Conservation (phyloP, 371 early-diverging fungal genomes). For the Rhizopus stolonifer region DNA sequence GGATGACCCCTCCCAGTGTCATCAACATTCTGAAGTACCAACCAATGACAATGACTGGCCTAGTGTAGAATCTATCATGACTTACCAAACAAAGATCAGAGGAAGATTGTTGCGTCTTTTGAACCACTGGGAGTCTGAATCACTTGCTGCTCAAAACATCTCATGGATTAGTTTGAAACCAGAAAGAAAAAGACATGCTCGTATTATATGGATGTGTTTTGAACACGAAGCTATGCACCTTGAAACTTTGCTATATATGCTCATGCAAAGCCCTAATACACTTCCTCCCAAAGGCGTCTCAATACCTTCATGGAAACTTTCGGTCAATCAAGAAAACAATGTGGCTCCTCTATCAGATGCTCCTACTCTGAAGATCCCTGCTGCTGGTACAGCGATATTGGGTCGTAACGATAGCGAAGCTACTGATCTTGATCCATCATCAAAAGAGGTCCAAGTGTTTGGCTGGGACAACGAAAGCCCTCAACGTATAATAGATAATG, state of each 20-base stretch:
- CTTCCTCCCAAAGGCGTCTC: conserved; percentile 38
- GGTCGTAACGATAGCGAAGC: conserved; percentile 66
- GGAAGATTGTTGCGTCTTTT: conserved; percentile 54
- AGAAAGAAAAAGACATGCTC: conserved; percentile 48
- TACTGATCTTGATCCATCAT: conserved; percentile 21
- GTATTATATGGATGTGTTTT: conserved; percentile 81
- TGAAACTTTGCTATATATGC: conserved; percentile 87
- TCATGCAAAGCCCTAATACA: conserved; percentile 62
- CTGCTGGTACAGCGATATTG: conserved; percentile 35
- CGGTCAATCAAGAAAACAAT: not conserved
- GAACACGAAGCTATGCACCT: conserved; percentile 94
- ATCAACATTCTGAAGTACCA: conserved; percentile 82
- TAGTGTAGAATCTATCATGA: conserved; percentile 53
- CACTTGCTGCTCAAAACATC: conserved; percentile 14
- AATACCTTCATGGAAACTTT: conserved; percentile 26
- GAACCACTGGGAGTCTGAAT: conserved; percentile 34
- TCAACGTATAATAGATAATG: conserved; percentile 12
- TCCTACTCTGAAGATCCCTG: conserved; percentile 13
- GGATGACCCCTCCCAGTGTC: conserved; percentile 75
- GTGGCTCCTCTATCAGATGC: conserved; percentile 17
- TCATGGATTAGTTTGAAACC: conserved; percentile 17
- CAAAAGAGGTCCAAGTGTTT: conserved; percentile 31
- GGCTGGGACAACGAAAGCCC: conserved; percentile 94
- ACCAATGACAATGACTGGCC: conserved; percentile 70
- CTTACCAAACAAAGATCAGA: conserved; percentile 67